These are phyloP conservation scores for Peronosclerospora sorghi DNA, from an alignment of 352 stramenopile genomes.

Conservation along the genomic window DNA sequence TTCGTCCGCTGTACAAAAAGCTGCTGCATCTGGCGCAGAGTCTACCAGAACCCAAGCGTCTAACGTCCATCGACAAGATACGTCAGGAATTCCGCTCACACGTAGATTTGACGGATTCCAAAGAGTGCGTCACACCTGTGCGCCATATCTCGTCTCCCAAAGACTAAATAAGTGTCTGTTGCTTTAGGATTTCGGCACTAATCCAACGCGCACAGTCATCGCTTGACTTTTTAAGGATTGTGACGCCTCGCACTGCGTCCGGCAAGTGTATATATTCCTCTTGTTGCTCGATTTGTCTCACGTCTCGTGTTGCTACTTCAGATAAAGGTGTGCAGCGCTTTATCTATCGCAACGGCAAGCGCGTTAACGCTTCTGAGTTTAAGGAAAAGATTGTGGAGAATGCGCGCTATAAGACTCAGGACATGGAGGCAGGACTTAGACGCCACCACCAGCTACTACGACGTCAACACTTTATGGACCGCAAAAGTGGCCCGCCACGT, in stretches of 20 bases:
- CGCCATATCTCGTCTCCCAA: not conserved
- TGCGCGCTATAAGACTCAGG: slow-evolving; percentile 57
- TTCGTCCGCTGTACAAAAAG: slow-evolving; percentile 81
- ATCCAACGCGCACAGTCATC: slow-evolving; percentile 73
- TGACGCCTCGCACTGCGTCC: slow-evolving; percentile 51
- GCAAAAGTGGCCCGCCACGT: slow-evolving; percentile 32
- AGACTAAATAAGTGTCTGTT: slow-evolving; percentile 1
- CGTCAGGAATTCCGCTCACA: slow-evolving; percentile 62
- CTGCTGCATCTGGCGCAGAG: slow-evolving; percentile 66
- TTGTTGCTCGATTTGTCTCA: not conserved
- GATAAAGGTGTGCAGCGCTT: slow-evolving; percentile 64
- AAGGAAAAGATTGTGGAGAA: slow-evolving; percentile 39
- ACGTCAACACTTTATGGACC: slow-evolving; percentile 83
- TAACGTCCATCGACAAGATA: slow-evolving; percentile 58
- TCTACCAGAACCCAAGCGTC: slow-evolving; percentile 56
- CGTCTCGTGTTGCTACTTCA: slow-evolving; percentile 5
- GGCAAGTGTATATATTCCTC: slow-evolving; percentile 26
- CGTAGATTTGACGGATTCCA: slow-evolving; percentile 42
- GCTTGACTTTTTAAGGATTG: slow-evolving; percentile 79
- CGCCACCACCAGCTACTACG: slow-evolving; percentile 69
- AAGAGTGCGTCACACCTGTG: slow-evolving; percentile 34
- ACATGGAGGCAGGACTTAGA: slow-evolving; percentile 58
- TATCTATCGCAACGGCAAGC: slow-evolving; percentile 75
- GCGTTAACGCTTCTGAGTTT: slow-evolving; percentile 33
- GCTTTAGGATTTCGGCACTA: slow-evolving; percentile 43